Base-by-base conservation (phyloP, 345 rosid genomes). In the Aquilaria yunnanensis region DNA sequence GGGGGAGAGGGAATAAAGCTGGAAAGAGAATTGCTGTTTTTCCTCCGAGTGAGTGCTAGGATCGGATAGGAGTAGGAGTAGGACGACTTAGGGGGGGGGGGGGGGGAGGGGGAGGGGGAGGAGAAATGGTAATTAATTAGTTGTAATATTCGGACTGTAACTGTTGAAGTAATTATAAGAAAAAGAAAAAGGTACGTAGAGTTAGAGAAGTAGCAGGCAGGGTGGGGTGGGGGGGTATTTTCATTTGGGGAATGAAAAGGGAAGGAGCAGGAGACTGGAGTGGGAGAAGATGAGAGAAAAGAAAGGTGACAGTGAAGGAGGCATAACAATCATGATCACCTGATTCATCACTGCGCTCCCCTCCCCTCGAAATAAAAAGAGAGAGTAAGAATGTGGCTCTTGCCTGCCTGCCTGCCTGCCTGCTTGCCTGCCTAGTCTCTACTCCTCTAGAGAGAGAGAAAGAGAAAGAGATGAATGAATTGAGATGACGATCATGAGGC, bases 401-500 rank as follows among this genome's bases (percentile, higher is more conserved):
- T 37, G 5, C 43, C 5, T 37, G 5, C 43, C 0, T 37, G 5
- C 43, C 0, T 37, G 43, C 43, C 5, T 37, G 43, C 43, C 8
- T 37, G 43, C 43, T 37, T 37, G 43, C 23, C 23, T 23, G 23
- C 23, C 23, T 23, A 23, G 1, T 23, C 23, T 23, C 23, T 23
- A 23, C 23, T 23, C 23, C 23, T 23, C 23, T 23, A 23, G 46
- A 69, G 29, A 65, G 72, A 59, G 73, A 69, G 76, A 70, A 61
- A 70, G 68, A 51, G 70, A 67, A 61, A 70, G 68, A 51, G 70
- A 67, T 34, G 46, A 57, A 58, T 58, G 50, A 41, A 58, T 12
- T 49, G 63, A 50, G 29, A 64, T 67, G 77, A 80, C 69, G 82
- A 78, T 76, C 88, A 69, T 75, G 85, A 82, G 79, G 78, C 77